phyloP scores from a whole-genome alignment of 2,329 filamentous ascomycete genomes.

The Penicillium sp. region DNA sequence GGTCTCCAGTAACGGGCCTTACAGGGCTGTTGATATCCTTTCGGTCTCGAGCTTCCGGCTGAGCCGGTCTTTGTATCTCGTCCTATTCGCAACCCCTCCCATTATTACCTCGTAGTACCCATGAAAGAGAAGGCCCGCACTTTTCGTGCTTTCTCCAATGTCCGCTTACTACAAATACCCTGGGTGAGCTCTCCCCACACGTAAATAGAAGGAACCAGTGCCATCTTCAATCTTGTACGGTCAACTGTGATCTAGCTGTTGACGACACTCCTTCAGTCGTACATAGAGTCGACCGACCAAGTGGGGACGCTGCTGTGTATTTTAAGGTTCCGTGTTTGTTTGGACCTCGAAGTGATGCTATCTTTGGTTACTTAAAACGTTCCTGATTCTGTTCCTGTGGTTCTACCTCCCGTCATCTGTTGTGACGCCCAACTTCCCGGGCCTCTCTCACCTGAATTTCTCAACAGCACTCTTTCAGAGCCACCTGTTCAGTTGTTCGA shows the following conservation, averaged over 20 bases:
- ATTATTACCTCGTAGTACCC: not conserved
- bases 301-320: not conserved
- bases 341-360: not conserved
- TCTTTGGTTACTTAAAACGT: not conserved
- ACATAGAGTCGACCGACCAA: not conserved
- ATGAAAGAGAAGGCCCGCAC: not conserved
- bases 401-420: not conserved
- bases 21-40: not conserved
- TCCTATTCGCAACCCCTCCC: not conserved
- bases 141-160: not conserved
- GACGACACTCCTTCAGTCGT: not conserved
- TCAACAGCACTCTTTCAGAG: not conserved
- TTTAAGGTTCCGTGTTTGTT: constrained; percentile 2
- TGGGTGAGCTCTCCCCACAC: not conserved
- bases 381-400: not conserved
- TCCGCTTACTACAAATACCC: not conserved
- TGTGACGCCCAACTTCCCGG: not conserved
- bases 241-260: not conserved
- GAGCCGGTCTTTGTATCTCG: not conserved
- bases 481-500: not conserved
- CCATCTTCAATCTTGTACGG: not conserved
- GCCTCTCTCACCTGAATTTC: not conserved
- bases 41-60: constrained; percentile 4
- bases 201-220: constrained; percentile 8
- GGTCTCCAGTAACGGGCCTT: not conserved